These are phyloP conservation scores for Neurospora sublineolata DNA, from an alignment of 495 filamentous ascomycete genomes.

Conservation along the genomic window DNA sequence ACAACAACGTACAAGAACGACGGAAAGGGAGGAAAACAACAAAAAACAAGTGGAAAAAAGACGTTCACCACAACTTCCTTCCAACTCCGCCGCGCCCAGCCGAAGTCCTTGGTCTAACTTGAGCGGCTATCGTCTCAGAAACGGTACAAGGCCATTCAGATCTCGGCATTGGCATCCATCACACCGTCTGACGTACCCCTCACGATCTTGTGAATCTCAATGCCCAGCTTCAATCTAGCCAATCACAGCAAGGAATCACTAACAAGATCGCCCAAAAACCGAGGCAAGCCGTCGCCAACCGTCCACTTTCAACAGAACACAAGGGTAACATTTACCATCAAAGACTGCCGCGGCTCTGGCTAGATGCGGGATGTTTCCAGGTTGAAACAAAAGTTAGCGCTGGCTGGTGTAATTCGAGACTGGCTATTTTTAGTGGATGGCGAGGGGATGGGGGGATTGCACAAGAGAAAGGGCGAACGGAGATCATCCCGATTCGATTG, in stretches of 20 bases:
- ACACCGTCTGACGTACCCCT: background rate
- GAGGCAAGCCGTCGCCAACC: background rate
- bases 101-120: background rate
- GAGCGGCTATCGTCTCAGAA: background rate
- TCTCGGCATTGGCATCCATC: background rate
- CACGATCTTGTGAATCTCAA: background rate
- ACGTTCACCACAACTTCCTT: background rate
- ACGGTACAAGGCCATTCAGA: background rate
- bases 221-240: background rate
- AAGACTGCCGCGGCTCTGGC: background rate
- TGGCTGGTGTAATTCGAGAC: background rate
- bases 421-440: background rate
- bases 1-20: background rate
- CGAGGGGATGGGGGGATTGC: background rate
- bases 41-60: background rate
- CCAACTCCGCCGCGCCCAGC: background rate
- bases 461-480: background rate
- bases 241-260: background rate
- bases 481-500: background rate
- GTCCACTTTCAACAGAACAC: background rate
- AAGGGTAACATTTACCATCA: background rate
- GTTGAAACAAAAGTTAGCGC: background rate
- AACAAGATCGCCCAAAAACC: background rate
- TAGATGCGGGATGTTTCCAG: background rate
- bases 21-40: background rate